These are phyloP conservation scores for Geotrichum phurueaensis DNA, from an alignment of 1,139 yeast species.

Conservation along the genomic window DNA sequence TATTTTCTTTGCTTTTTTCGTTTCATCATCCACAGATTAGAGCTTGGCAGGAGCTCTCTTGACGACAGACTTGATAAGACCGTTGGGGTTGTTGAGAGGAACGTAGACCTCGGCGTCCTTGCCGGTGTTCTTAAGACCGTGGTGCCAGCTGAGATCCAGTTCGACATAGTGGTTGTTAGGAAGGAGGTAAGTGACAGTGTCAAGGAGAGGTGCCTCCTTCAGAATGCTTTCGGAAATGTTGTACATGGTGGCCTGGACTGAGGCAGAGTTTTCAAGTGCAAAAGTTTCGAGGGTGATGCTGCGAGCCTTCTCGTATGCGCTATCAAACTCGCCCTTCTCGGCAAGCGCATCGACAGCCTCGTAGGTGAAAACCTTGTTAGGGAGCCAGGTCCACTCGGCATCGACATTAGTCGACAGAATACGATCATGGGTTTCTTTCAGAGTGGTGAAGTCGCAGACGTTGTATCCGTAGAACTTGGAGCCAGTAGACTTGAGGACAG, in stretches of 20 bases:
- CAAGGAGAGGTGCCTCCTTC: conserved; percentile 49
- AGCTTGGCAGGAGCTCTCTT: conserved; percentile 43
- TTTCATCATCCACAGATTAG: conserved; percentile 13
- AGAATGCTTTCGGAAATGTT: conserved; percentile 78
- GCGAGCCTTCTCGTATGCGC: conserved; percentile 55
- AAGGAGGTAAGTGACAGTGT: conserved; percentile 61
- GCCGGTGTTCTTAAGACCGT: conserved; percentile 60
- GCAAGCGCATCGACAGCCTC: conserved; percentile 49
- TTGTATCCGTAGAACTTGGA: conserved; percentile 87
- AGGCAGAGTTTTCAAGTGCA: conserved; percentile 79
- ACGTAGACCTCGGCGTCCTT: conserved; percentile 71
- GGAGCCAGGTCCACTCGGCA: conserved; percentile 64
- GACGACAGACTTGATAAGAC: conserved; percentile 80
- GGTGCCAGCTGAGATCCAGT: conserved; percentile 70
- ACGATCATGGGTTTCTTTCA: conserved; percentile 75
- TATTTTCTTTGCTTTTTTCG: background rate
- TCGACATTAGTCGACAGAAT: conserved; percentile 82
- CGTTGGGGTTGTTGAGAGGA: conserved; percentile 90
- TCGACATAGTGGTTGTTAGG: conserved; percentile 90
- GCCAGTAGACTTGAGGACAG: conserved; percentile 88
- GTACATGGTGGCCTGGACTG: conserved; percentile 94
- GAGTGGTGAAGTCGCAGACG: conserved; percentile 81
- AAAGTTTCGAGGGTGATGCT: conserved; percentile 66
- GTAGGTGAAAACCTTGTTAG: conserved; percentile 47
- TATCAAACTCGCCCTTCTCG: conserved; percentile 58